Conservation (phyloP, 306 rosid species). For the Cajanus cajan region DNA sequence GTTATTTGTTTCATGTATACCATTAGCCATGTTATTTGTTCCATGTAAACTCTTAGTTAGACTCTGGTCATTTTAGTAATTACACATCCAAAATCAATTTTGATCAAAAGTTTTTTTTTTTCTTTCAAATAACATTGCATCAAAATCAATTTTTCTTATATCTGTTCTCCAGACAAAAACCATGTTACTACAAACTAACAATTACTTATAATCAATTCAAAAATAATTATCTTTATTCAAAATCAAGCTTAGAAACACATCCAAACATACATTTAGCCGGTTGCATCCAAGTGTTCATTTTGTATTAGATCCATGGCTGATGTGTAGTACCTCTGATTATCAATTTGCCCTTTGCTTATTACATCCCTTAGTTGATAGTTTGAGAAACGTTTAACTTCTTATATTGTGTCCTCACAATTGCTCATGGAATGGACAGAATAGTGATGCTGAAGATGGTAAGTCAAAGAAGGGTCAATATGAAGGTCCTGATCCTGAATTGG, state of each 20-base stretch:
- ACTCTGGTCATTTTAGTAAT: neutral
- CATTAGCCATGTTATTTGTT: neutral
- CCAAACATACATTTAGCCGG: neutral
- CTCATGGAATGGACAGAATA: conserved; percentile 46
- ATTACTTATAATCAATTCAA: neutral
- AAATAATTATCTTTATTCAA: neutral
- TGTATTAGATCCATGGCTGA: neutral
- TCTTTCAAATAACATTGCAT: neutral
- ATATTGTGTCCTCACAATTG: conserved; percentile 18
- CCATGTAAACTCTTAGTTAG: neutral
- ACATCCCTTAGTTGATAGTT: neutral
- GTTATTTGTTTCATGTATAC: neutral
- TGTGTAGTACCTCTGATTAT: neutral
- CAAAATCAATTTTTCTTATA: neutral
- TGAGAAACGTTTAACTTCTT: conserved; percentile 5
- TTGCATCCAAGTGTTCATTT: neutral
- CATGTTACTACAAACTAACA: neutral
- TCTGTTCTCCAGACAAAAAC: neutral
- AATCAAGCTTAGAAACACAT: neutral
- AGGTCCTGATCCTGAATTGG: conserved; percentile 99
- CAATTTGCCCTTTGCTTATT: neutral
- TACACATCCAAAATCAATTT: neutral
- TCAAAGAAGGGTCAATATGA: conserved; percentile 73
- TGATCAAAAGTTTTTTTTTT: neutral
- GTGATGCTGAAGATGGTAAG: conserved; percentile 87